A percentile compares a stretch with the other conserved stretches of the same genome.
These are phyloP conservation scores for Solanum clarkiae DNA, from an alignment of 257 asterid species.

Conservation along the genomic window DNA sequence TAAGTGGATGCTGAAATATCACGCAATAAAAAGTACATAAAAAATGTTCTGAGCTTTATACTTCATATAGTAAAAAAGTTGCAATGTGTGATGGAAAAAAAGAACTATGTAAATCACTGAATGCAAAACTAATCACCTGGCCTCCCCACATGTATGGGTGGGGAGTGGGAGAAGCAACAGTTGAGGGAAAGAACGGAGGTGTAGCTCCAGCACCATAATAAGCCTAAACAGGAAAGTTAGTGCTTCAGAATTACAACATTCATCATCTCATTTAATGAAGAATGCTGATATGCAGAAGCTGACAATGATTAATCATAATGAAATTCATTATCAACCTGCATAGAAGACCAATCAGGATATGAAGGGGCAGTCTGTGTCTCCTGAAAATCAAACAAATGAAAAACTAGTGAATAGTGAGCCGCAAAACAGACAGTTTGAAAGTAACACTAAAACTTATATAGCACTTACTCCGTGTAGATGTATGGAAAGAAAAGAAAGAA, in stretches of 20 bases:
- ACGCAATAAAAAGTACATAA: neutral
- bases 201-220: slow-evolving; percentile 89
- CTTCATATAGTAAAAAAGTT: neutral
- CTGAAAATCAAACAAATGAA: neutral
- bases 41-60: neutral
- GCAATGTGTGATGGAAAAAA: neutral
- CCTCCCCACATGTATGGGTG: slow-evolving; percentile 92
- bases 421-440: neutral
- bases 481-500: neutral
- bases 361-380: slow-evolving; percentile 1
- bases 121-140: slow-evolving; percentile 45
- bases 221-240: slow-evolving; percentile 33
- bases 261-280: neutral
- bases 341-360: slow-evolving; percentile 89
- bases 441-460: neutral
- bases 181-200: slow-evolving; percentile 84
- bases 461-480: neutral
- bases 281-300: neutral
- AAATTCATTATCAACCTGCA: slow-evolving; percentile 41
- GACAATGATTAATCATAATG: neutral
- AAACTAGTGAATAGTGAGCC: neutral
- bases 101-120: neutral
- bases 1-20: slow-evolving; percentile 71
- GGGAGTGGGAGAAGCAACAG: slow-evolving; percentile 81
- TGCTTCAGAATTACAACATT: neutral